A percentile compares a stretch with the other conserved stretches of the same genome.
Conservation (phyloP, 805 yeast species). For the Myxozyma kluyveri region DNA sequence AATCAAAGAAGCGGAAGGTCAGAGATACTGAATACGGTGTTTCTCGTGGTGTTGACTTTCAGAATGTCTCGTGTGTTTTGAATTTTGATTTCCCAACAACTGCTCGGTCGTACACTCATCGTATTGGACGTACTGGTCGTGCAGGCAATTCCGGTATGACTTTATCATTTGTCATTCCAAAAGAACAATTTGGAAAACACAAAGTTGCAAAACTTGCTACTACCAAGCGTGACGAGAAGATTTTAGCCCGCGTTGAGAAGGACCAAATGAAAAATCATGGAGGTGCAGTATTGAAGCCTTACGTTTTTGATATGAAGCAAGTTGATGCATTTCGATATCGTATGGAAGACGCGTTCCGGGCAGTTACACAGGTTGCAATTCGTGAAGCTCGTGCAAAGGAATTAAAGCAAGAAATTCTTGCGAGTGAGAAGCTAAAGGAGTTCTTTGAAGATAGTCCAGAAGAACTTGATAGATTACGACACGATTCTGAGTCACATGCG, state of each 20-base stretch:
- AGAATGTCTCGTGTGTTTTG: conserved; percentile 91
- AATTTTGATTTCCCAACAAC: conserved; percentile 92
- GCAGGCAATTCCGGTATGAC: conserved; percentile 96
- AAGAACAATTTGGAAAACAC: conserved; percentile 83
- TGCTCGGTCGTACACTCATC: conserved; percentile 83
- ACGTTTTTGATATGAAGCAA: conserved; percentile 85
- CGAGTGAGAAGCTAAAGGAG: conserved; percentile 85
- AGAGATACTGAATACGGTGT: conserved; percentile 83
- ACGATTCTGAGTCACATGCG: conserved; percentile 84
- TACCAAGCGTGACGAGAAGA: conserved; percentile 82
- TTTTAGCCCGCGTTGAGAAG: conserved; percentile 68
- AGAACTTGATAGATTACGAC: conserved; percentile 83
- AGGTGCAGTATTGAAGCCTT: conserved; percentile 71
- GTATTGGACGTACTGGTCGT: conserved; percentile 96
- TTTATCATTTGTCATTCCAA: conserved; percentile 83
- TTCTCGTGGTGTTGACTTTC: conserved; percentile 94
- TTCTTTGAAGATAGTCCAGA: conserved; percentile 97
- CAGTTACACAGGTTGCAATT: conserved; percentile 83
- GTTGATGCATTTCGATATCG: conserved; percentile 95
- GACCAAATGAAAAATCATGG: conserved; percentile 59
- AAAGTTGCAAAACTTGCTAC: conserved; percentile 68
- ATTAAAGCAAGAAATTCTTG: conserved; percentile 76
- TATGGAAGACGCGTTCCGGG: conserved; percentile 94
- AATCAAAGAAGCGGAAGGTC: conserved; percentile 28
- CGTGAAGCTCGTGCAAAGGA: conserved; percentile 93